Conservation (phyloP, 2,329 filamentous ascomycete species). For the Fusarium clavum region DNA sequence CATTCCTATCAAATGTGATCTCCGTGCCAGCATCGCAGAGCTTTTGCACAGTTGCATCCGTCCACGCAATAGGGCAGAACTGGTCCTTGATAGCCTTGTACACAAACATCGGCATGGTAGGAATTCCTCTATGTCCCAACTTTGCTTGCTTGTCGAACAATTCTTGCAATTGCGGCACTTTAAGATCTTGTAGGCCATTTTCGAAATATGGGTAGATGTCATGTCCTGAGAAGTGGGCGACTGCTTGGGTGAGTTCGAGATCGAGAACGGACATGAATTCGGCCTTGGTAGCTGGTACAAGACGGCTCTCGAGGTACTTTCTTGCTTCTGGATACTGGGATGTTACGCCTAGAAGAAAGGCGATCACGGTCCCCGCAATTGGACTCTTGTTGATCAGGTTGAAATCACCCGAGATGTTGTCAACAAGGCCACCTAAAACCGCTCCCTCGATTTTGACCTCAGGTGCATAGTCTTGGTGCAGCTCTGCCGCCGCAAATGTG, state of each 20-base stretch:
- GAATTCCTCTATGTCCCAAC: constrained; percentile 53
- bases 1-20: constrained; percentile 59
- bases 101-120: constrained; percentile 60
- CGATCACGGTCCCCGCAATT: constrained; percentile 22
- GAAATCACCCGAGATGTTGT: constrained; percentile 27
- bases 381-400: constrained; percentile 29
- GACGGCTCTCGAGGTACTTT: constrained; percentile 21
- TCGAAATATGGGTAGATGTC: constrained; percentile 49
- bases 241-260: constrained; percentile 20
- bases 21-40: constrained; percentile 56
- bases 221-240: constrained; percentile 34
- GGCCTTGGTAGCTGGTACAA: constrained; percentile 9
- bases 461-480: constrained; percentile 29
- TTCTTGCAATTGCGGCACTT: constrained; percentile 27
- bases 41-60: constrained; percentile 55
- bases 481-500: constrained; percentile 30
- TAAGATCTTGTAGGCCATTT: constrained; percentile 42
- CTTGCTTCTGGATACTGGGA: constrained; percentile 31
- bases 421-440: constrained; percentile 37
- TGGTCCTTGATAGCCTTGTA: constrained; percentile 64
- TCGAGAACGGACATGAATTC: constrained; percentile 20
- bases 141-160: constrained; percentile 48
- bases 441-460: constrained; percentile 20
- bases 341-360: constrained; percentile 33
- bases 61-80: constrained; percentile 56